A percentile compares a stretch with the other conserved stretches of the same genome.
Evolutionary conservation across 2,329 filamentous ascomycete genomes (phyloP).

Genomic region (Pseudocercospora cruenta): DNA sequence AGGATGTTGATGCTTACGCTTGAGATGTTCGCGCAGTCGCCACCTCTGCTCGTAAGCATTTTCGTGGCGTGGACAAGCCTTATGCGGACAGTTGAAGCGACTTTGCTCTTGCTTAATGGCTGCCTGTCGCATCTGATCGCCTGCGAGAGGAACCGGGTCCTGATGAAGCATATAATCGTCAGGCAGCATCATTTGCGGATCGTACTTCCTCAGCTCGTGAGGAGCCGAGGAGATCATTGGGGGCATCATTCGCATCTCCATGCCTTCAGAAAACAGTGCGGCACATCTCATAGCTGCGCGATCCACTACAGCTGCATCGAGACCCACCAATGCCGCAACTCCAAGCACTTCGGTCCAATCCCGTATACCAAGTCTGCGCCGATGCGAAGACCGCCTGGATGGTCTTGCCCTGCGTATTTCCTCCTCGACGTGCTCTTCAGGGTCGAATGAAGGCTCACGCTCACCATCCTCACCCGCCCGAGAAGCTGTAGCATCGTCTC

Average conservation of each 20-base stretch:
- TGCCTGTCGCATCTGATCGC: neutral
- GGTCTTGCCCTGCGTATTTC: neutral
- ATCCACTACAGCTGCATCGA: constrained; percentile 65
- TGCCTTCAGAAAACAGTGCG: constrained; percentile 72
- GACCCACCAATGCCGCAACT: constrained; percentile 74
- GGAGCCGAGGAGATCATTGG: neutral
- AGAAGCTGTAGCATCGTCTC: neutral
- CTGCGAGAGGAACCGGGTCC: neutral
- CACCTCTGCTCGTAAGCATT: constrained; percentile 32
- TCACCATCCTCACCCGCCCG: neutral
- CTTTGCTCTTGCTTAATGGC: neutral
- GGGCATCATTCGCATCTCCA: constrained; percentile 46
- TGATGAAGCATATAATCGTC: neutral
- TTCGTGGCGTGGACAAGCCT: constrained; percentile 32
- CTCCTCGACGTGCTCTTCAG: neutral
- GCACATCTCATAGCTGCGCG: constrained; percentile 75
- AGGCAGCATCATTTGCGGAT: constrained; percentile 36
- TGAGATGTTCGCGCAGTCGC: constrained; percentile 41
- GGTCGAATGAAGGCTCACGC: neutral
- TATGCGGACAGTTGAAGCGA: constrained; percentile 30
- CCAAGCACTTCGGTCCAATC: constrained; percentile 89
- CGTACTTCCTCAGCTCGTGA: constrained; percentile 41
- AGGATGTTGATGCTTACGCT: constrained; percentile 33
- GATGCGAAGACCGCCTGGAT: neutral
- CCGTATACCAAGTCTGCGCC: constrained; percentile 51